Percentiles rank a stretch among this genome's conserved stretches.
Conservation (phyloP, 192 early-diverging fungal species). For the Piromyces finnis region DNA sequence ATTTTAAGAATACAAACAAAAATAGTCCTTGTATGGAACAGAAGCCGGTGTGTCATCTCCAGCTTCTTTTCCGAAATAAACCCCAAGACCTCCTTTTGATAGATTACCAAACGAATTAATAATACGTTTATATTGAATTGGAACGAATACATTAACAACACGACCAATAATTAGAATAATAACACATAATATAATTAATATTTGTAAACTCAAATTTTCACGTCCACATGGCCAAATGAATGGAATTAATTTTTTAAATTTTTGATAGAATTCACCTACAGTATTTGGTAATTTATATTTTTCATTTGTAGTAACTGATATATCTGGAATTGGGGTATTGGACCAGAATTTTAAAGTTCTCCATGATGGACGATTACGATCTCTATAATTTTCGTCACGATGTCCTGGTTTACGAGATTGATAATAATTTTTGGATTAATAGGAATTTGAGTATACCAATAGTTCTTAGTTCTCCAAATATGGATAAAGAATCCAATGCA, state of each 20-base stretch:
- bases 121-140: conserved; percentile 65
- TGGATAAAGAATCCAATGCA: background rate
- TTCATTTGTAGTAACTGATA: background rate
- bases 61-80: background rate
- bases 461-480: background rate
- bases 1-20: conserved; percentile 39
- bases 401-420: background rate
- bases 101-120: conserved; percentile 40
- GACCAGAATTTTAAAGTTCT: background rate
- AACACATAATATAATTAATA: background rate
- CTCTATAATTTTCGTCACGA: background rate
- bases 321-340: background rate
- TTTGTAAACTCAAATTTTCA: background rate
- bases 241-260: background rate
- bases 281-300: background rate
- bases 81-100: background rate
- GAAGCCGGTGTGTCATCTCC: background rate
- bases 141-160: conserved; percentile 67
- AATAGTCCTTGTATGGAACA: conserved; percentile 36
- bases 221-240: background rate
- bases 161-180: conserved; percentile 11
- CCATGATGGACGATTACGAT: background rate
- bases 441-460: background rate
- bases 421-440: background rate
- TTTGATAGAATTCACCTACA: background rate